Base-by-base conservation (phyloP, 1,139 yeast species). In the Neolecta irregularis region DNA sequence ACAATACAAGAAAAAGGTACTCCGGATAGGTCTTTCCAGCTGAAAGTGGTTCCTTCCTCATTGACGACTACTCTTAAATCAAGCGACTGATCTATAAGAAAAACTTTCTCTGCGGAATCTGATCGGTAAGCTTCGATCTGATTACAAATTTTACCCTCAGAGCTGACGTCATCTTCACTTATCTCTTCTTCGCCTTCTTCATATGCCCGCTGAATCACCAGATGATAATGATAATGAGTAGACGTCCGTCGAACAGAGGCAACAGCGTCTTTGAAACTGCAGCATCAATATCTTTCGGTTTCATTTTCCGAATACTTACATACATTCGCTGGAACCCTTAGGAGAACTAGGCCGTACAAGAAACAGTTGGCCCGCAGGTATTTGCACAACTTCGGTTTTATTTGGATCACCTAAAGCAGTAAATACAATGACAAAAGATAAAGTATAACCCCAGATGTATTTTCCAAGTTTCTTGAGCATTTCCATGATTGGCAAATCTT, bases 11-110 rank as follows among this genome's bases (percentile, higher is more conserved):
- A 6, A n/a, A 9, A 2, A 36, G 41, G 16, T 33, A 41, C 44
- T 21, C 93, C 94, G 34, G 75, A 75, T 35, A 74, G 52, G 47
- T 88, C 94, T 18, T 61, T 61, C 98, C 98, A 88, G 1, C 74
- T 64, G 30, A 88, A 66, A 1, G 75, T 72, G 30, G 62, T 53
- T 5, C 61, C 55, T 5, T 65, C 69, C 6, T 62, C 61, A 26
- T 56, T 51, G 30, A 62, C 59, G 30, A 51, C 50, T 52, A 34
- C 62, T 62, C 54, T 60, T 65, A 46, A 69, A 62, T 60, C 44
- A 40, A 85, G 60, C 4, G 72, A 71, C 43, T 69, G 72, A 38
- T 72, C 72, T 26, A 91, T 68, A 16, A 77, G 58, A 46, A 77
- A 81, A 16, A 70, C 59, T 65, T 76, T 65, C 49, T 77, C 85